phyloP scores from a whole-genome alignment of 768 basidiomycete genomes.

The Rhodotorula babjevae region DNA sequence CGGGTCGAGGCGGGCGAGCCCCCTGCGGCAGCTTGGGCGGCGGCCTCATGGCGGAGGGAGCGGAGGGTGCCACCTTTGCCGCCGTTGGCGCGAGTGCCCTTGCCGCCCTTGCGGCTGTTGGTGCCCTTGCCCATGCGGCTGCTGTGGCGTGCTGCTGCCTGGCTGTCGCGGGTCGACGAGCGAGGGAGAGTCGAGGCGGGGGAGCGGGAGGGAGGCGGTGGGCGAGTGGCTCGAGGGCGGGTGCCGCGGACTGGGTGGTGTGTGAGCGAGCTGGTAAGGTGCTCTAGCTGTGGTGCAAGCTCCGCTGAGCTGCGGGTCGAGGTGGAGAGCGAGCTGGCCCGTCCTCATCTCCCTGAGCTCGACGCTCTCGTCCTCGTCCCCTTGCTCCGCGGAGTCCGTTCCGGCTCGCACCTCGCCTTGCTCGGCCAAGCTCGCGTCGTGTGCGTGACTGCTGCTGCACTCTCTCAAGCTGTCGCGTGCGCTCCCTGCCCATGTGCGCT shows the following conservation, averaged over 20 bases:
- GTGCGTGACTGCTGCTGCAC: too few species aligned
- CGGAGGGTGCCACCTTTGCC: slow-evolving; percentile 25
- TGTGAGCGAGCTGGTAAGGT: not conserved
- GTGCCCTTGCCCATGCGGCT: slow-evolving; percentile 15
- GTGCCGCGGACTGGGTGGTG: too few species aligned
- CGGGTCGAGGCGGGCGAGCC: not conserved
- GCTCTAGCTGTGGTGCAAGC: not conserved
- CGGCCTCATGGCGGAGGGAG: slow-evolving; percentile 24
- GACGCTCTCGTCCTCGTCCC: too few species aligned
- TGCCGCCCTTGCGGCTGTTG: slow-evolving; percentile 11
- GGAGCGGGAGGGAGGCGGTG: too few species aligned
- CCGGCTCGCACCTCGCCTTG: too few species aligned
- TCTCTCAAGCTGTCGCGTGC: too few species aligned
- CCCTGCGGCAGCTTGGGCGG: too few species aligned
- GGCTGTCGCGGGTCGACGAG: not conserved
- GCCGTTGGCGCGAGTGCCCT: not conserved
- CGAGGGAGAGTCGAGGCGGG: not conserved
- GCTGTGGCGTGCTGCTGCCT: not conserved
- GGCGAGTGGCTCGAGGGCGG: too few species aligned
- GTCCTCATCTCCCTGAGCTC: not conserved
- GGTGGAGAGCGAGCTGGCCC: not conserved
- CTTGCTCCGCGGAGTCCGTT: too few species aligned
- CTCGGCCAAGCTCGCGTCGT: too few species aligned
- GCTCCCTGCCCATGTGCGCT: too few species aligned
- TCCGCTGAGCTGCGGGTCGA: not conserved